Base-by-base conservation (phyloP, 306 rosid species). In the Quillaja saponaria region DNA sequence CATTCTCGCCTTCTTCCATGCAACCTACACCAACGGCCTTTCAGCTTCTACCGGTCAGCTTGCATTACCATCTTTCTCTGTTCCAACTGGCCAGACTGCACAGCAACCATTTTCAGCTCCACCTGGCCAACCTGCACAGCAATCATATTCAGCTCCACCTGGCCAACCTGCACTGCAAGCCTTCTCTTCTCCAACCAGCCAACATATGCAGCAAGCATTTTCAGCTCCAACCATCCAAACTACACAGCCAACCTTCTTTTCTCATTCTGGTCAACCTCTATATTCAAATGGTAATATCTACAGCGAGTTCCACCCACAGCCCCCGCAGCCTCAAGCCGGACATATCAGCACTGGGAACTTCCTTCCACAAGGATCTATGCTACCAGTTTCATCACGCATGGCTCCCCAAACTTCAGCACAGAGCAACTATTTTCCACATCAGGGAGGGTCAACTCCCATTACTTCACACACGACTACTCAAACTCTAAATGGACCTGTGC, bases 271-370 rank as follows among this genome's bases (percentile, higher is more conserved):
- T 55, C 78, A 64, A 20, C 64, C 54, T 41, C 59, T 48, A 19
- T 56, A 73, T 6, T 42, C 83, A 49, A 78, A 73, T 74, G 71
- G 77, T 61, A 73, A 77, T 77, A 64, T 71, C 11, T 84, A 72
- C 3, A 73, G 78, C 17, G 81, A 76, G 72, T 85, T 73, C 71
- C 86, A 77, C 31, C 69, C 68, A 16, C 88, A 76, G 59, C 68
- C 71, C 42, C 47, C 84, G 73, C 88, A 74, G 61, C 58, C 68
- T 72, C 99, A 80, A 77, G 80, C 78, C 64, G 81, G 75, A 64
- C 64, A 81, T 60, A 70, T 83, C 20, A 77, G 64, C 69, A 55
- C 65, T 46, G 97, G 84, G 63, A 77, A 58, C 75, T 74, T 72
- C 70, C 61, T 75, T 19, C 65, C 84, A 6, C 85, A 72, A 60